phyloP scores from a whole-genome alignment of 2,329 filamentous ascomycete species.

The Fusarium nygamai region DNA sequence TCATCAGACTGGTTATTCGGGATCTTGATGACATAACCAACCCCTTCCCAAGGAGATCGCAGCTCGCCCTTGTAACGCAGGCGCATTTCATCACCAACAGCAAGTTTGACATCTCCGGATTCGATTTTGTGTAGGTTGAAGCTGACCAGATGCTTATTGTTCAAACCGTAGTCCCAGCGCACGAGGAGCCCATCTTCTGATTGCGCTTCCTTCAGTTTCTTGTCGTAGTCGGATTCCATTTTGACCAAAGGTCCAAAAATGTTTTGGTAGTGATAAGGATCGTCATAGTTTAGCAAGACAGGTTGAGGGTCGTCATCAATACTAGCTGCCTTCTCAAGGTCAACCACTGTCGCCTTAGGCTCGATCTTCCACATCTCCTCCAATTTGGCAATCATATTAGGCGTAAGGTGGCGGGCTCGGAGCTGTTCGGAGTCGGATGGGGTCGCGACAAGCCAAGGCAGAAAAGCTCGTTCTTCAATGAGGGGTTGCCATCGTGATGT shows the following conservation, averaged over 20 bases:
- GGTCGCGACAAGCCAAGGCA: slow-evolving; percentile 89
- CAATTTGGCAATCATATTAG: slow-evolving; percentile 93
- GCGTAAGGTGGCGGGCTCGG: slow-evolving; percentile 89
- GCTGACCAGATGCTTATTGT: slow-evolving; percentile 96
- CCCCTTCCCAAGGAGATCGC: slow-evolving; percentile 92
- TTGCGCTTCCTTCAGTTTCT: slow-evolving; percentile 97
- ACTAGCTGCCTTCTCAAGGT: slow-evolving; percentile 89
- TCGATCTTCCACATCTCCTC: slow-evolving; percentile 99
- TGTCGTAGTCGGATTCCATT: slow-evolving; percentile 99
- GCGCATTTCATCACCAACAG: slow-evolving; percentile 98
- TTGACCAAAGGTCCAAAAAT: slow-evolving; percentile 98
- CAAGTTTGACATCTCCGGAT: slow-evolving; percentile 95
- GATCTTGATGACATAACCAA: slow-evolving; percentile 99
- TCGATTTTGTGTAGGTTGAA: slow-evolving; percentile 98
- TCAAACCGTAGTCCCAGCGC: slow-evolving; percentile 93
- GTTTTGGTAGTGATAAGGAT: slow-evolving; percentile 98
- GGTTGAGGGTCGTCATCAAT: slow-evolving; percentile 96
- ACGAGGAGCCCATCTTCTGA: slow-evolving; percentile 96
- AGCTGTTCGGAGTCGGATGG: slow-evolving; percentile 96
- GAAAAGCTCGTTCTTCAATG: slow-evolving; percentile 95
- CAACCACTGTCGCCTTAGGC: slow-evolving; percentile 84
- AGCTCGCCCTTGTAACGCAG: slow-evolving; percentile 96
- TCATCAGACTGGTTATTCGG: slow-evolving; percentile 99
- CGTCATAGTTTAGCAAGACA: slow-evolving; percentile 92
- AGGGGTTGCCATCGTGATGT: slow-evolving; percentile 97